Conservation (phyloP, 2,329 filamentous ascomycete genomes). For the Xylaria sp. region DNA sequence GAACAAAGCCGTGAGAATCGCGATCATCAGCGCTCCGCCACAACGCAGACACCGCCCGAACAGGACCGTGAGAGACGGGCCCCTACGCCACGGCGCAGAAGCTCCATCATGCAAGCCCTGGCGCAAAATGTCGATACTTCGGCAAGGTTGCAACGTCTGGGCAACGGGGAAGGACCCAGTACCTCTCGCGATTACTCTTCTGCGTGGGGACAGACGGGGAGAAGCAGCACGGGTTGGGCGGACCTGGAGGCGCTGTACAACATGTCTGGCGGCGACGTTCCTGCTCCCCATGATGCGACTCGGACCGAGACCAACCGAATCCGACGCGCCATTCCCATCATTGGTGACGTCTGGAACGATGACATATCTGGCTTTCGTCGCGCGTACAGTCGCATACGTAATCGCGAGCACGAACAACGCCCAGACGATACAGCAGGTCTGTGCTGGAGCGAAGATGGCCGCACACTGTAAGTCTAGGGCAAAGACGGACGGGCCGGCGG, state of each 20-base stretch:
- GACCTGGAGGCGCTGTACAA: constrained; percentile 59
- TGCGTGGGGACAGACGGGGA: constrained; percentile 42
- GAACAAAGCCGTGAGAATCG: constrained; percentile 47
- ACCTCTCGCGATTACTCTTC: constrained; percentile 44
- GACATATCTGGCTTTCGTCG: constrained; percentile 46
- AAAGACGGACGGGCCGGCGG: background rate
- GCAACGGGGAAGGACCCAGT: constrained; percentile 37
- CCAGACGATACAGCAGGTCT: constrained; percentile 70
- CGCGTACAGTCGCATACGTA: constrained; percentile 46
- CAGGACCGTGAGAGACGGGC: constrained; percentile 49
- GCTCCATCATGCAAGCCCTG: constrained; percentile 49
- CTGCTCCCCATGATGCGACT: constrained; percentile 44
- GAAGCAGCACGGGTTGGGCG: constrained; percentile 53
- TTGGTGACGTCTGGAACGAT: constrained; percentile 50
- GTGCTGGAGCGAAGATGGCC: constrained; percentile 71
- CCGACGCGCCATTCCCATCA: constrained; percentile 48
- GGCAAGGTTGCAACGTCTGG: constrained; percentile 40
- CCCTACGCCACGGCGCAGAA: constrained; percentile 47
- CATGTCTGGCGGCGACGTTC: constrained; percentile 45
- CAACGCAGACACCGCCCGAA: constrained; percentile 44
- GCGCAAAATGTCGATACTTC: constrained; percentile 46
- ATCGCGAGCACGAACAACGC: constrained; percentile 57
- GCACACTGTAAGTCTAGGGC: constrained; percentile 65
- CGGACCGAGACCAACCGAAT: constrained; percentile 46
- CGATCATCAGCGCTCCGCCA: constrained; percentile 44